phyloP scores from a whole-genome alignment of 805 yeast species.

The Lachancea sp. region DNA sequence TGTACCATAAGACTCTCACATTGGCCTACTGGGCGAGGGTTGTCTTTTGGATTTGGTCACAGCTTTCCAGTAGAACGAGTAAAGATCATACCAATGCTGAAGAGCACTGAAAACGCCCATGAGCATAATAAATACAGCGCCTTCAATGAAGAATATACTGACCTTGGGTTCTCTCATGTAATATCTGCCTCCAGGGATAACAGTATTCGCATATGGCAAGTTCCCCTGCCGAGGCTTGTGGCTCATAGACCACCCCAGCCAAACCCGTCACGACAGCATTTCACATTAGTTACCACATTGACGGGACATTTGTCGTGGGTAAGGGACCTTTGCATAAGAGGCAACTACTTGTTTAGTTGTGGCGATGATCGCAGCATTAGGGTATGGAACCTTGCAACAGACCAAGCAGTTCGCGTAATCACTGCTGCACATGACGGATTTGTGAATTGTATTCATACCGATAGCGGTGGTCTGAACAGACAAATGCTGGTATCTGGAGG shows the following conservation, averaged over 20 bases:
- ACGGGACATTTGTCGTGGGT: conserved; percentile 87
- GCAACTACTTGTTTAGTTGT: conserved; percentile 66
- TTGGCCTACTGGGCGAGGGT: conserved; percentile 58
- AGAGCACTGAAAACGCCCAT: conserved; percentile 20
- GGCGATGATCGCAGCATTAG: conserved; percentile 74
- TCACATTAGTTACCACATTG: conserved; percentile 49
- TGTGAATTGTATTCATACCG: conserved; percentile 46
- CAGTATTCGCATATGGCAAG: conserved; percentile 63
- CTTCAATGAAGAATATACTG: conserved; percentile 24
- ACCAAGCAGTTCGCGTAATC: conserved; percentile 46
- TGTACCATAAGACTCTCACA: conserved; percentile 65
- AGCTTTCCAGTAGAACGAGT: conserved; percentile 75
- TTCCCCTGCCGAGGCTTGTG: conserved; percentile 58
- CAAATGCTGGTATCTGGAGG: conserved; percentile 22
- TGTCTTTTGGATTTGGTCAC: conserved; percentile 67
- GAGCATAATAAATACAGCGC: conserved; percentile 23
- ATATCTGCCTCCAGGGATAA: conserved; percentile 79
- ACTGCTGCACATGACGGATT: conserved; percentile 67
- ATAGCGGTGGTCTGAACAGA: conserved; percentile 19
- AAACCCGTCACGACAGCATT: conserved; percentile 48
- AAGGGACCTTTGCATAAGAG: conserved; percentile 60
- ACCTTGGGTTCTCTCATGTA: conserved; percentile 62
- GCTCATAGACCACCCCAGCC: conserved; percentile 55
- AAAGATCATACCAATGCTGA: conserved; percentile 52
- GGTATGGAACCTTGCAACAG: conserved; percentile 64